Evolutionary conservation across 2,329 filamentous ascomycete species (phyloP).

Genomic region (Colletotrichum phormii): DNA sequence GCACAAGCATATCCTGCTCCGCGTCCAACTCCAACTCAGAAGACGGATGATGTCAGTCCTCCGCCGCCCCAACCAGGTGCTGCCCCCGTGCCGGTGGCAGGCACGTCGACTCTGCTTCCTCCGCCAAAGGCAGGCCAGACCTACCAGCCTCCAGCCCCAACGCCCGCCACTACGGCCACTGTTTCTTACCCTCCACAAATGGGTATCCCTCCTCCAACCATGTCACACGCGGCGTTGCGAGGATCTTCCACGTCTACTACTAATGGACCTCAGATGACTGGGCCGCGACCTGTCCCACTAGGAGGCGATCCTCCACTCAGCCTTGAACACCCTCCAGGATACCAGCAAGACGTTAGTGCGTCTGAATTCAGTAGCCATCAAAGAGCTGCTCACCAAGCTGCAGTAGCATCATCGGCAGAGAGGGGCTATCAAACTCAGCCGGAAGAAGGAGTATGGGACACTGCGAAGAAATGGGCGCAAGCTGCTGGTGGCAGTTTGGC

Average conservation of each 20-base stretch:
- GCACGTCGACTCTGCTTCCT: conserved; percentile 54
- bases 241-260: conserved; percentile 58
- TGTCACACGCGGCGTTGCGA: conserved; percentile 54
- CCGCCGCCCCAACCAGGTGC: conserved; percentile 70
- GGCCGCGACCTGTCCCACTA: conserved; percentile 42
- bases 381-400: conserved; percentile 52
- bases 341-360: conserved; percentile 66
- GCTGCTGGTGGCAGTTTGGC: conserved; percentile 68
- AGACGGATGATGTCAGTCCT: conserved; percentile 50
- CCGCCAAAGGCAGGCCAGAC: conserved; percentile 64
- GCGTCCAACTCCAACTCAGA: conserved; percentile 57
- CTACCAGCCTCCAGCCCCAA: conserved; percentile 49
- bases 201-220: conserved; percentile 60
- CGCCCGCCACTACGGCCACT: conserved; percentile 45
- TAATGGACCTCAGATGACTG: conserved; percentile 42
- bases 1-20: conserved; percentile 48
- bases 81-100: conserved; percentile 56
- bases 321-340: conserved; percentile 64
- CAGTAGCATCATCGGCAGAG: conserved; percentile 44
- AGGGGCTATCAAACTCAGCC: conserved; percentile 41
- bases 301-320: conserved; percentile 42
- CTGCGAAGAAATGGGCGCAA: conserved; percentile 68
- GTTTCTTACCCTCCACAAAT: conserved; percentile 60
- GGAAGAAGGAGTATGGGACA: conserved; percentile 63
- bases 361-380: conserved; percentile 63